Evolutionary conservation across 108 stramenopile genomes (phyloP).

Genomic region (Seminavis robusta): DNA sequence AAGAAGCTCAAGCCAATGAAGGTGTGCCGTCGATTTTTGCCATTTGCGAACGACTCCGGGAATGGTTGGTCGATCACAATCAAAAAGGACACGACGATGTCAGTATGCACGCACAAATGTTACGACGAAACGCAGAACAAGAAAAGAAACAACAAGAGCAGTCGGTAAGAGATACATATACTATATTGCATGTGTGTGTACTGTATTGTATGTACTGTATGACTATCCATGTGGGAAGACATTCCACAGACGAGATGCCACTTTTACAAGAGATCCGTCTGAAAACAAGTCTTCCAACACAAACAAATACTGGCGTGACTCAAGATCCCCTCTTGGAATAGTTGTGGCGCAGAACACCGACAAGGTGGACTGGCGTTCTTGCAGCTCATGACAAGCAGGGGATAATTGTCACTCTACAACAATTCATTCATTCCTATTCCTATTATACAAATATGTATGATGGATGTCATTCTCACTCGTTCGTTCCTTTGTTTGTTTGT

Average conservation of each 20-base stretch:
- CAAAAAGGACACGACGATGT: conserved; percentile 85
- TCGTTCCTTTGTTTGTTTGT: neutral
- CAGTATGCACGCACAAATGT: conserved; percentile 86
- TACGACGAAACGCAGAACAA: conserved; percentile 67
- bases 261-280: no score
- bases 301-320: neutral
- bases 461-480: conserved; percentile 1
- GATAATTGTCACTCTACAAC: no score
- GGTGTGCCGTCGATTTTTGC: conserved; percentile 82
- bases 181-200: neutral
- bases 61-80: conserved; percentile 86
- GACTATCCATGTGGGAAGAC: neutral
- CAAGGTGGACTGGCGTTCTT: no score
- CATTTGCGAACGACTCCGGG: conserved; percentile 72
- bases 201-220: neutral
- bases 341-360: no score
- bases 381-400: no score
- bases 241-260: no score
- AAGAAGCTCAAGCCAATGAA: conserved; percentile 68
- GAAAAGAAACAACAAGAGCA: conserved; percentile 50
- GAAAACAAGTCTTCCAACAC: neutral
- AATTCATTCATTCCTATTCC: neutral
- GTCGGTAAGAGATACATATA: conserved; percentile 45
- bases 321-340: neutral
- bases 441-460: neutral